phyloP scores from a whole-genome alignment of 306 rosid species.

The Urtica urens region DNA sequence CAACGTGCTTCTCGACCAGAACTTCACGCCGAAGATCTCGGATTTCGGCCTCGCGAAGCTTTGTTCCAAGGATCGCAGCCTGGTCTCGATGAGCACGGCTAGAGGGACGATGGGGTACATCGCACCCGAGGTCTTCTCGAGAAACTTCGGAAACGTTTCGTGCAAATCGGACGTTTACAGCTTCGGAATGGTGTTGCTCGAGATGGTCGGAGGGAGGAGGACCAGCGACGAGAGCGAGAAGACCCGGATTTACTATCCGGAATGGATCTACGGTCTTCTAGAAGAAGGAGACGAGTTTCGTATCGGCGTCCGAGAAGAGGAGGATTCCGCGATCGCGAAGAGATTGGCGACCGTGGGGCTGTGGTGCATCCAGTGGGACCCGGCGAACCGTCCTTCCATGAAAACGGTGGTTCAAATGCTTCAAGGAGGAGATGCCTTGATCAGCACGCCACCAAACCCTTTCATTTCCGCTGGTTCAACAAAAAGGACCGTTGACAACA shows the following conservation, averaged over 20 bases:
- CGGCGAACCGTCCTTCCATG: constrained; percentile 28
- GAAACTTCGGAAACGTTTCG: constrained; percentile 25
- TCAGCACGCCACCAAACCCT: not conserved
- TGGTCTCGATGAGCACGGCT: constrained; percentile 7
- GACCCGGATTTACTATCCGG: constrained; percentile 10
- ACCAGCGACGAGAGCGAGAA: constrained; percentile 3
- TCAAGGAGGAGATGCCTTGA: not conserved
- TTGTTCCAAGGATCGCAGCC: constrained; percentile 20
- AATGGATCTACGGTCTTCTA: constrained; percentile 30
- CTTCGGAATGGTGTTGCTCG: constrained; percentile 25
- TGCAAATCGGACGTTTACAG: constrained; percentile 28
- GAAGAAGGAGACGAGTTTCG: constrained; percentile 2
- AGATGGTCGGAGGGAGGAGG: constrained; percentile 23
- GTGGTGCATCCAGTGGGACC: constrained; percentile 39
- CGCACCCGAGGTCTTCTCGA: constrained; percentile 25
- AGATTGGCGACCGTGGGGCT: constrained; percentile 27
- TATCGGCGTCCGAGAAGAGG: constrained; percentile 6
- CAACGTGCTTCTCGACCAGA: constrained; percentile 21
- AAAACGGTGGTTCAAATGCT: constrained; percentile 23
- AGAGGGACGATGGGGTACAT: constrained; percentile 31
- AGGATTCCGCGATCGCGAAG: constrained; percentile 11
- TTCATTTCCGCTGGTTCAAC: too few relatives aligned
- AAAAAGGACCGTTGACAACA: too few relatives aligned
- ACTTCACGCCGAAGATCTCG: constrained; percentile 24
- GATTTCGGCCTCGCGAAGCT: constrained; percentile 31